Evolutionary conservation across 225 moss, liverwort and hornwort genomes (phyloP).

Genomic region (Bryoerythrophyllum caledonicum): DNA sequence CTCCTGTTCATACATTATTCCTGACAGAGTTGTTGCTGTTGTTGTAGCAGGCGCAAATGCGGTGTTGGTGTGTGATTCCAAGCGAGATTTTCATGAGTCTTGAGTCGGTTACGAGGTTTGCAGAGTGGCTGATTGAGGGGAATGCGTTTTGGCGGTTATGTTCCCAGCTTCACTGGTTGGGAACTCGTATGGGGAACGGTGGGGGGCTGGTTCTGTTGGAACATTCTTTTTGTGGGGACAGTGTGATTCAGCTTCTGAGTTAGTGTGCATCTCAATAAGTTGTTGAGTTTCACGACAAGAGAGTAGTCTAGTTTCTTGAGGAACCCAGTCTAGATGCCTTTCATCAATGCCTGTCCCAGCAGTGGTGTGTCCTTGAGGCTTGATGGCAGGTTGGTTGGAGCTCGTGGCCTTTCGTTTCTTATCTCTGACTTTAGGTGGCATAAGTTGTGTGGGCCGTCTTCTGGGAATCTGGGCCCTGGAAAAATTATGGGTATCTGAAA

Average conservation of each 20-base stretch:
- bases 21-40: background rate
- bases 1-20: too few species aligned
- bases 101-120: background rate
- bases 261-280: too few species aligned
- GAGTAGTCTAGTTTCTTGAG: too few species aligned
- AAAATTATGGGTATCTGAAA: background rate
- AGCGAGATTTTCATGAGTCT: background rate
- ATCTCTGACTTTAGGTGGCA: background rate
- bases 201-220: background rate
- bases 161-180: background rate
- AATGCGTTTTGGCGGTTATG: conserved; percentile 31
- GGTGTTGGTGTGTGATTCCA: background rate
- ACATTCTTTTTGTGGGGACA: background rate
- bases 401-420: conserved; percentile 1
- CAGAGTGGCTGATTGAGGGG: background rate
- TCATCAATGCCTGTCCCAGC: too few species aligned
- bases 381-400: background rate
- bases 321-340: too few species aligned
- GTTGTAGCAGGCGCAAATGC: too few species aligned
- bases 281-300: background rate
- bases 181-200: background rate
- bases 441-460: background rate
- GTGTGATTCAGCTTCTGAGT: background rate
- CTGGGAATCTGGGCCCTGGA: background rate
- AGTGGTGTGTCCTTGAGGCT: background rate